A percentile compares a stretch with the other conserved stretches of the same genome.
These are phyloP conservation scores for Xylaria flabelliformis DNA, from an alignment of 495 filamentous ascomycete genomes.

Conservation along the genomic window DNA sequence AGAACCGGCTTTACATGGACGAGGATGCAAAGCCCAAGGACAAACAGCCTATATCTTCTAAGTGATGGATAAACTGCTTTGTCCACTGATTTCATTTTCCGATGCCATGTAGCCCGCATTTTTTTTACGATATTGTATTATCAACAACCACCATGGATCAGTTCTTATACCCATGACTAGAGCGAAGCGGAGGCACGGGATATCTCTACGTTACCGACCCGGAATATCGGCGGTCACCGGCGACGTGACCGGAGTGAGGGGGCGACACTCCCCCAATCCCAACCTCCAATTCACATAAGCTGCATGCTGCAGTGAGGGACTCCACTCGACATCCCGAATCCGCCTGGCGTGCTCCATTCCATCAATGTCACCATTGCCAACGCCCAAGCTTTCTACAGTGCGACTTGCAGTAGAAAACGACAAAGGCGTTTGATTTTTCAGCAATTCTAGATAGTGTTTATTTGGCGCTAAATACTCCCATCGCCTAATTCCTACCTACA, in stretches of 20 bases:
- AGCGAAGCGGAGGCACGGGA: background rate
- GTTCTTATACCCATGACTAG: background rate
- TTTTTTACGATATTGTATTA: background rate
- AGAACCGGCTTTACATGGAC: conserved; percentile 75
- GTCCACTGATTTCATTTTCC: conserved; percentile 8
- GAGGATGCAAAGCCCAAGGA: conserved; percentile 52
- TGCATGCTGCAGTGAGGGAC: conserved; percentile 8
- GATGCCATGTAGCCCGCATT: conserved; percentile 1
- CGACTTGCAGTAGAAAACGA: background rate
- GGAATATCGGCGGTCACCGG: conserved; percentile 19
- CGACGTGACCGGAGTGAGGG: conserved; percentile 18
- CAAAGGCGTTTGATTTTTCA: conserved; percentile 5
- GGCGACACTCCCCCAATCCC: background rate
- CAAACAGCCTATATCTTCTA: conserved; percentile 33
- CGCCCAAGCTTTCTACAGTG: background rate
- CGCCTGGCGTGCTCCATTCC: conserved; percentile 20
- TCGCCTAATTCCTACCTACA: background rate
- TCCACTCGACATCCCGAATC: conserved; percentile 8
- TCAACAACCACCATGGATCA: background rate
- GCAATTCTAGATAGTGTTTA: background rate
- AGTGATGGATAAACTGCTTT: conserved; percentile 12
- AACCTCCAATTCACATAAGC: background rate
- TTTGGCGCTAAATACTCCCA: conserved; percentile 5
- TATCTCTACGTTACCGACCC: background rate
- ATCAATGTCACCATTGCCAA: conserved; percentile 15